These are phyloP conservation scores for Neocatenulostroma microsporum DNA, from an alignment of 2,329 filamentous ascomycete species.

Conservation along the genomic window DNA sequence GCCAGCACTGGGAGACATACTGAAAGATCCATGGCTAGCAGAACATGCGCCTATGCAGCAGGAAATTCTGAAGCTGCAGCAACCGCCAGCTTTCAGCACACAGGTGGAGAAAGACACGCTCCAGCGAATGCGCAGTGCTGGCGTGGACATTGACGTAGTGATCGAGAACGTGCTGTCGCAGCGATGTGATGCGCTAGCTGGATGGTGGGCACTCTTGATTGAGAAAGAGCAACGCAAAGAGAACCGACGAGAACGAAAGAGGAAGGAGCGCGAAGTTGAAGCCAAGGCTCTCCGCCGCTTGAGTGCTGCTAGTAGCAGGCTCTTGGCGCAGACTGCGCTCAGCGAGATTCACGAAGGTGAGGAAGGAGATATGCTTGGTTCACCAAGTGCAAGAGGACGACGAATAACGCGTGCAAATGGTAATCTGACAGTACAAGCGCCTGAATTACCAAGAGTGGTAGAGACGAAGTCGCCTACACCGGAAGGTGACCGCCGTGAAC, in stretches of 20 bases:
- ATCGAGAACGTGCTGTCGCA: constrained; percentile 90
- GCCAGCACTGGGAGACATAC: constrained; percentile 73
- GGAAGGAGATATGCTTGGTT: constrained; percentile 44
- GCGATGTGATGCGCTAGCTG: constrained; percentile 79
- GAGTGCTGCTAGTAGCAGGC: constrained; percentile 79
- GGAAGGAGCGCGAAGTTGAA: constrained; percentile 76
- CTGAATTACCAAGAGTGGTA: constrained; percentile 69
- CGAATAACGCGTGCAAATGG: constrained; percentile 56
- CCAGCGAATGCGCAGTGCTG: constrained; percentile 85
- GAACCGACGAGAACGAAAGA: constrained; percentile 67
- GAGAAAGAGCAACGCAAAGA: constrained; percentile 94
- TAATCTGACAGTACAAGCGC: constrained; percentile 39
- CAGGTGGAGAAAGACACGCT: constrained; percentile 82
- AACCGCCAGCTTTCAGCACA: constrained; percentile 75
- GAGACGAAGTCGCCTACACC: constrained; percentile 48
- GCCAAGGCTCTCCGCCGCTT: constrained; percentile 70
- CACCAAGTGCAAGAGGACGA: constrained; percentile 65
- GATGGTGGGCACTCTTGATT: constrained; percentile 91
- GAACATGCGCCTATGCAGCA: constrained; percentile 85
- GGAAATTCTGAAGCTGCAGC: constrained; percentile 74
- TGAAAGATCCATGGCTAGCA: constrained; percentile 77
- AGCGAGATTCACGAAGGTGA: constrained; percentile 70
- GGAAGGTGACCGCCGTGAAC: constrained; percentile 49
- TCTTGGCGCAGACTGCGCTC: constrained; percentile 64
- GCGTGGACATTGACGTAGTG: constrained; percentile 87